Conservation (phyloP, 768 basidiomycete genomes). For the Agaricus subrufescens region DNA sequence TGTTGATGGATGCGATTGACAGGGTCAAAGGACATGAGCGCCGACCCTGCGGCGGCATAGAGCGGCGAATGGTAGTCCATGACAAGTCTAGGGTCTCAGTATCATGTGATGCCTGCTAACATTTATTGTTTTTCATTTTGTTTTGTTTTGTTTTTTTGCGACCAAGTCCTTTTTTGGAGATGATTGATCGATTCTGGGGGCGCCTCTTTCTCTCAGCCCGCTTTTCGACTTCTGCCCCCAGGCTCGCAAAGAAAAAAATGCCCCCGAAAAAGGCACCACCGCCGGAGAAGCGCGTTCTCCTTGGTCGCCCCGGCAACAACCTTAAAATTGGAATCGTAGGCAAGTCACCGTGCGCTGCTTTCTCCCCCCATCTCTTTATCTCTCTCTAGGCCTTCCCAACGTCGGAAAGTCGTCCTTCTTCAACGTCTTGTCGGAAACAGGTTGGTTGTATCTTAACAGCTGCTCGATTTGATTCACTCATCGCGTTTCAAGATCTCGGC, state of each 20-base stretch:
- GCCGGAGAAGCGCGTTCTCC: constrained; percentile 78
- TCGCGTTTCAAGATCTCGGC: constrained; percentile 81
- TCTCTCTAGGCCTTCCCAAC: constrained; percentile 74
- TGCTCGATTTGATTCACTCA: too few relatives aligned
- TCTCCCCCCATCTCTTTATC: constrained; percentile 15
- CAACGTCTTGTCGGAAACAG: constrained; percentile 91
- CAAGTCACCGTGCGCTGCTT: constrained; percentile 39
- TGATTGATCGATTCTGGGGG: constrained; percentile 23
- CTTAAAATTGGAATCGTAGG: constrained; percentile 99
- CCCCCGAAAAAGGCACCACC: constrained; percentile 82
- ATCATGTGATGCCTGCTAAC: not conserved
- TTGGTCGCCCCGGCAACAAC: constrained; percentile 94
- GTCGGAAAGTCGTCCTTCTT: constrained; percentile 99
- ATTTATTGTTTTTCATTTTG: not conserved
- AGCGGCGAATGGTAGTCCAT: constrained; percentile 7
- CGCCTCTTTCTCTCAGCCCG: constrained; percentile 15
- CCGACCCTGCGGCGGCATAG: constrained; percentile 5
- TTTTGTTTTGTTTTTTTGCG: not conserved
- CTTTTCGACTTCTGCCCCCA: constrained; percentile 34
- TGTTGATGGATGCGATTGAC: constrained; percentile 10
- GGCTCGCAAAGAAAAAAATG: constrained; percentile 64
- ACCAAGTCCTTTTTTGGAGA: constrained; percentile 12
- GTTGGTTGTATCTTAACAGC: constrained; percentile 36
- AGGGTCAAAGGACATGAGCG: constrained; percentile 11
- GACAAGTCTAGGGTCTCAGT: not conserved